Conservation (phyloP, 208 protist species). For the Trypanosoma caninum region DNA sequence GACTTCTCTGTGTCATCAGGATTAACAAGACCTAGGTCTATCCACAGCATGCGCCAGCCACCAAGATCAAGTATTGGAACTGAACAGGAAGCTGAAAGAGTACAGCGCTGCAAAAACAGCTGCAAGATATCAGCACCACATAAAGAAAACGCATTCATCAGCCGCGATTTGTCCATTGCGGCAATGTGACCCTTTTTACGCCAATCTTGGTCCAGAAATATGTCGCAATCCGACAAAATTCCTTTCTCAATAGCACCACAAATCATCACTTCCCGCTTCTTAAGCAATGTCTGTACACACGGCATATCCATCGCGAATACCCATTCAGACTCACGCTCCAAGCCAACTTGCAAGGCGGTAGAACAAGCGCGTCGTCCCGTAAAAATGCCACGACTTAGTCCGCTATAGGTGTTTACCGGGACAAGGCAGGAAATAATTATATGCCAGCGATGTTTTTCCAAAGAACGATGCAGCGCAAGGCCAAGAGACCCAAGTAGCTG, state of each 20-base stretch:
- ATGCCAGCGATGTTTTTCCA: constrained; percentile 87
- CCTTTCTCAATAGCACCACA: neutral
- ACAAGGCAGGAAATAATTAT: constrained; percentile 77
- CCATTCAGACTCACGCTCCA: constrained; percentile 57
- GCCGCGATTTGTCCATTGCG: constrained; percentile 21
- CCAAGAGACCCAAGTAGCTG: constrained; percentile 69
- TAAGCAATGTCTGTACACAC: constrained; percentile 24
- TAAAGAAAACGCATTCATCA: constrained; percentile 28
- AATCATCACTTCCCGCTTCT: constrained; percentile 27
- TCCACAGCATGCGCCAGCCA: constrained; percentile 73
- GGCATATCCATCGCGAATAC: constrained; percentile 36
- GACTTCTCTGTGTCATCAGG: constrained; percentile 25
- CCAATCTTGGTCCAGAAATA: constrained; percentile 25
- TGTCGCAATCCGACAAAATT: too few relatives aligned
- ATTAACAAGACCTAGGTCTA: constrained; percentile 53
- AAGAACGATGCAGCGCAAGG: constrained; percentile 74
- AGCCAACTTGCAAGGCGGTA: constrained; percentile 53
- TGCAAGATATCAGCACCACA: constrained; percentile 50
- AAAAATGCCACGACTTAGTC: constrained; percentile 80
- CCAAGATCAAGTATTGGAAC: constrained; percentile 77
- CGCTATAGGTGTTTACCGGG: constrained; percentile 72
- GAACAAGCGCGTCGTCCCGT: constrained; percentile 65
- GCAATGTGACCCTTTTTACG: constrained; percentile 13
- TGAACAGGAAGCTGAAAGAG: constrained; percentile 53
- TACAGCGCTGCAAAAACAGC: constrained; percentile 57